Base-by-base conservation (phyloP, 129 eudicot genomes). In the Centella asiatica region DNA sequence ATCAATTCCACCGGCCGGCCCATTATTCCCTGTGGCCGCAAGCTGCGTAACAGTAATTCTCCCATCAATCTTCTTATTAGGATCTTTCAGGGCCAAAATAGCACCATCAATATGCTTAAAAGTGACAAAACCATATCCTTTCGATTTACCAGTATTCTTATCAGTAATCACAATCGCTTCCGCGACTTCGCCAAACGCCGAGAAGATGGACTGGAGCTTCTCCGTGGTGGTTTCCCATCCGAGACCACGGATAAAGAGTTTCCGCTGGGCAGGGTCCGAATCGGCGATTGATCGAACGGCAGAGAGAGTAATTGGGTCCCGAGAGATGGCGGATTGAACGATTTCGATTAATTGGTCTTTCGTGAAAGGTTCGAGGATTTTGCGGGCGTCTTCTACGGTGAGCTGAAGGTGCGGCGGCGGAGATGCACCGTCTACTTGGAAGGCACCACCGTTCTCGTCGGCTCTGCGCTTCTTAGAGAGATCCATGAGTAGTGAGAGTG, bases 61-160 rank as follows among this genome's bases (percentile, higher is more conserved):
- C 1, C 97, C 97, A 31, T 90, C 97, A n/a, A 90, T 90, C 60
- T 83, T 81, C 89, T 90, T 90, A 17, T 84, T 90, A 0, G 97
- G 89, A 17, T 81, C 78, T 20, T 77, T 77, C 13, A 90, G 58
- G 17, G 97, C 93, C 60, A 83, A 53, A 6, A 90, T 45, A 0
- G 97, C 93, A 3, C 87, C 95, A 55, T 90, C 97, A 14, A 86
- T 65, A 52, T 90, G 95, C 75, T 75, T 90, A 62, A 83, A 90
- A 0, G 95, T 90, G 10, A 90, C 97, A 33, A 90, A 90, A 0
- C 95, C 97, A 50, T 90, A 90, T 0, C 97, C 97, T 54, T 90
- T 90, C 13, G 89, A 81, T 48, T 86, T 90, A 0, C 85, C 89
- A 0, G 87, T 62, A 10, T 2, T 50, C 73, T 90, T 90, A 54